A percentile compares a stretch with the other conserved stretches of the same genome.
Evolutionary conservation across 2,329 filamentous ascomycete genomes (phyloP).

Genomic region (Lecanicillium sp.): DNA sequence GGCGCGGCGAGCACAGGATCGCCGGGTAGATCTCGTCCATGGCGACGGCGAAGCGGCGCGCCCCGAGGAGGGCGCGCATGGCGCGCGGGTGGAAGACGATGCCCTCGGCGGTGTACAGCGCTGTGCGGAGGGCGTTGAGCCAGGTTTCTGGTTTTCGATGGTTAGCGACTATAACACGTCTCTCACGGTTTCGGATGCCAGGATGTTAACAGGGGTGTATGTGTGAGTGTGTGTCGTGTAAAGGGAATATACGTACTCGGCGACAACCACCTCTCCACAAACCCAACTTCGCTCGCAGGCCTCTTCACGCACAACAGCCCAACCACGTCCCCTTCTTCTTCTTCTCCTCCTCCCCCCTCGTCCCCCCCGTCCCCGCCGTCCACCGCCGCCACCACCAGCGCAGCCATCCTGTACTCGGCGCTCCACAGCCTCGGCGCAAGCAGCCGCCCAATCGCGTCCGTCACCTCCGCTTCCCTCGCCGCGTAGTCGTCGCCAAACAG

Average conservation of each 20-base stretch:
- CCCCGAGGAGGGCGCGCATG: conserved; percentile 17
- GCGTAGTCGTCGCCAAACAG: conserved; percentile 23
- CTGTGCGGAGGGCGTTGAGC: conserved; percentile 22
- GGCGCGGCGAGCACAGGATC: conserved; percentile 23
- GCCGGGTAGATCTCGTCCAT: conserved; percentile 22
- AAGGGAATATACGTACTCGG: conserved; percentile 22
- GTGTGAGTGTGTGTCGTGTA: too few species aligned
- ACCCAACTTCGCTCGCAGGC: conserved; percentile 21
- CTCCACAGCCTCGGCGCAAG: conserved; percentile 30
- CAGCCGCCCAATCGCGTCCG: conserved; percentile 20
- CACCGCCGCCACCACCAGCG: too few species aligned
- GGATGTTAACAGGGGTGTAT: too few species aligned
- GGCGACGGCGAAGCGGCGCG: conserved; percentile 22
- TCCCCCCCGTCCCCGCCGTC: too few species aligned
- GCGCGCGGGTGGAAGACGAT: conserved; percentile 22
- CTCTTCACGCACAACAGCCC: conserved; percentile 31
- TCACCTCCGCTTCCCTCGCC: conserved; percentile 12
- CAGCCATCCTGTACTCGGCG: conserved; percentile 25
- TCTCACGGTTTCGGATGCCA: too few species aligned
- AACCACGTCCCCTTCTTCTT: conserved; percentile 18
- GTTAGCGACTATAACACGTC: too few species aligned
- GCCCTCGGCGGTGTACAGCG: conserved; percentile 21
- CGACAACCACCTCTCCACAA: conserved; percentile 27
- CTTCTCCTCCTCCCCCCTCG: too few species aligned
- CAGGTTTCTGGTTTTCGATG: conserved; percentile 22